These are phyloP conservation scores for Ramaria sp. DNA, from an alignment of 768 basidiomycete species.

Conservation along the genomic window DNA sequence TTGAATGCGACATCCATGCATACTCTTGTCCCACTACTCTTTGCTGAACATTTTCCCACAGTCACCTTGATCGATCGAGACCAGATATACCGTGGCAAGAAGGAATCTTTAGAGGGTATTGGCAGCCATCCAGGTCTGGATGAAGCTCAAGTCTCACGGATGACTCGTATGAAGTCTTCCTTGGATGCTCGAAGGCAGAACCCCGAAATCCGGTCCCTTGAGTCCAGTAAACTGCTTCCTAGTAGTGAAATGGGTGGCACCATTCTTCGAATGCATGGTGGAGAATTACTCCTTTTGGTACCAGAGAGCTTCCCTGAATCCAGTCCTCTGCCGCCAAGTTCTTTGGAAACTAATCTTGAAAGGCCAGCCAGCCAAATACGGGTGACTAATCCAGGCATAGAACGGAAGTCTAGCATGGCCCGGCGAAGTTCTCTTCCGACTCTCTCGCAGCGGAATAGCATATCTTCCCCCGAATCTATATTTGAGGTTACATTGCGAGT, in stretches of 20 bases:
- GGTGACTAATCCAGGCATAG: conserved; percentile 59
- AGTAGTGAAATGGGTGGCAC: conserved; percentile 45
- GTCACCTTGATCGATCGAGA: conserved; percentile 59
- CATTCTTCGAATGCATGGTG: conserved; percentile 61
- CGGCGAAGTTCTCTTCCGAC: conserved; percentile 74
- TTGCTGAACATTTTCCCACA: conserved; percentile 64
- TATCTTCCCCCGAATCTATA: conserved; percentile 46
- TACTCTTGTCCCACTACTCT: conserved; percentile 55
- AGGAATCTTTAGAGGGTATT: conserved; percentile 35
- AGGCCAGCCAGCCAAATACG: conserved; percentile 42
- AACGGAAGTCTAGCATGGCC: conserved; percentile 68
- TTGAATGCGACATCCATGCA: conserved; percentile 28
- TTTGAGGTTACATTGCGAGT: conserved; percentile 67
- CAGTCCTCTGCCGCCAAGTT: conserved; percentile 64
- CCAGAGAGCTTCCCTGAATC: conserved; percentile 37
- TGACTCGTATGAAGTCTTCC: conserved; percentile 1
- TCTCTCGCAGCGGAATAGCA: conserved; percentile 49
- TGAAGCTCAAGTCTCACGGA: neutral
- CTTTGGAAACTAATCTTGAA: conserved; percentile 32
- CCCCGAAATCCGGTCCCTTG: neutral
- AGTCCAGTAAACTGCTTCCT: neutral
- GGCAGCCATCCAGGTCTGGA: neutral
- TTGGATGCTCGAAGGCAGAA: neutral
- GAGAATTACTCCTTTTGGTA: conserved; percentile 63
- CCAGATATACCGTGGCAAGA: conserved; percentile 51